Evolutionary conservation across 2,329 filamentous ascomycete genomes (phyloP), one percentile per base, ranked within the genome.

Genomic region (Fusarium avenaceum): DNA sequence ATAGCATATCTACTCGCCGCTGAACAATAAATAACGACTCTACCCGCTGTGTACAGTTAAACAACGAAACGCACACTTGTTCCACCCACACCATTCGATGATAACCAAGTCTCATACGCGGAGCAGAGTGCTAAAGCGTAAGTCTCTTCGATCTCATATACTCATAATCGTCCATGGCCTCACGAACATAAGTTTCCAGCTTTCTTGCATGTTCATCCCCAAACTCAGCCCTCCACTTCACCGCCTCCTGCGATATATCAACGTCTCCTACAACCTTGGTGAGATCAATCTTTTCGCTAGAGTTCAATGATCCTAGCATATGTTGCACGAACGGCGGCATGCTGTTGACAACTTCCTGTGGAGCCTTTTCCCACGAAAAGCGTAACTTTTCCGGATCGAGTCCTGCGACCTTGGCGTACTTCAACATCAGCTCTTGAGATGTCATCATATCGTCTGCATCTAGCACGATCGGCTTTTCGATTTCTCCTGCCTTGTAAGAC

Each of bases 381-480:
- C n/a, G 24, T 11, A 52, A 28, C 15, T 52, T 52, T 9, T 24
- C 20, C 1, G 49, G 49, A 24, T 52, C 19, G 14, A 52, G 49
- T 33, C 38, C 26, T n/a, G 26, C 49, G 20, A 43, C 6, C 26
- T 24, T 43, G 8, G 49, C 49, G 14, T 52, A 52, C 38, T 52
- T 43, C 19, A 33, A 10, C 49, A 52, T 43, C 7, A 52, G 17
- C 9, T 19, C 19, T 9, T 19, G 26, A 9, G 49, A 52, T 5
- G 26, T 52, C 49, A 52, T 52, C 38, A 52, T 30, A 13, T 52
- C 49, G 15, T 52, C 49, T 5, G 49, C 49, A 14, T 52, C 49
- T 6, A 52, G 7, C 5, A 52, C 49, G 17, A 43, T 7, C 10
- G 38, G 38, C 4, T 19, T 3, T 4, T 33, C 26, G 15, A 26